A percentile compares a stretch with the other conserved stretches of the same genome.
Conservation (phyloP, 495 filamentous ascomycete species). For the Amphirosellinia nigrospora region DNA sequence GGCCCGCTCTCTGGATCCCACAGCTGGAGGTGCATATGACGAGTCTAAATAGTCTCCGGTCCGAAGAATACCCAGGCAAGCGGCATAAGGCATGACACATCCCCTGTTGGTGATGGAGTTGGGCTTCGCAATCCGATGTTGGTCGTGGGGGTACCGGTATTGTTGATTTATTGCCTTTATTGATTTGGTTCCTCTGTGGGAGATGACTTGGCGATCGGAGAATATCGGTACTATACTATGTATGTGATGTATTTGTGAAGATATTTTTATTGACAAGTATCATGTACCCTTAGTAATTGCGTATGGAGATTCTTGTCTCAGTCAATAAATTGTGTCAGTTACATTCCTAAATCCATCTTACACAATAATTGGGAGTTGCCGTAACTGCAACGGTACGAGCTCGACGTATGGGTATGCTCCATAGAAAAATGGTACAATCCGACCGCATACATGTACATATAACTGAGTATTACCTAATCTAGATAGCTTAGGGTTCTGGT, state of each 20-base stretch:
- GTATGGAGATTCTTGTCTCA: not conserved
- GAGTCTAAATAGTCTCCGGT: conserved; percentile 20
- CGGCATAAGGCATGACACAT: conserved; percentile 3
- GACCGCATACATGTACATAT: not conserved
- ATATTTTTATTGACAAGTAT: not conserved
- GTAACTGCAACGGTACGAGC: not conserved
- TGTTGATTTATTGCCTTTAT: conserved; percentile 7
- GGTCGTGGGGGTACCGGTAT: conserved; percentile 4
- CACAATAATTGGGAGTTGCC: not conserved
- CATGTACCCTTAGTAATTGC: not conserved
- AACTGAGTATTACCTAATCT: not conserved
- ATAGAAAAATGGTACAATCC: not conserved
- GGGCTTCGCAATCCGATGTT: not conserved
- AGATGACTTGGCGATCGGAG: conserved; percentile 8
- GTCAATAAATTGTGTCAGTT: not conserved
- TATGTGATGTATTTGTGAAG: conserved; percentile 8
- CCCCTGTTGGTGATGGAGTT: conserved; percentile 6
- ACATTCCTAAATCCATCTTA: too few species aligned
- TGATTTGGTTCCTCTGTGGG: not conserved
- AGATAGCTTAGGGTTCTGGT: not conserved
- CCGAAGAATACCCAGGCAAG: conserved; percentile 15
- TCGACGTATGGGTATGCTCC: not conserved
- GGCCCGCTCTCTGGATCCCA: conserved; percentile 8
- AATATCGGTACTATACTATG: conserved; percentile 7
- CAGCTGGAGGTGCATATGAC: not conserved